These are phyloP conservation scores for Cordyceps cicadae DNA, from an alignment of 2,329 filamentous ascomycete genomes.

Conservation along the genomic window DNA sequence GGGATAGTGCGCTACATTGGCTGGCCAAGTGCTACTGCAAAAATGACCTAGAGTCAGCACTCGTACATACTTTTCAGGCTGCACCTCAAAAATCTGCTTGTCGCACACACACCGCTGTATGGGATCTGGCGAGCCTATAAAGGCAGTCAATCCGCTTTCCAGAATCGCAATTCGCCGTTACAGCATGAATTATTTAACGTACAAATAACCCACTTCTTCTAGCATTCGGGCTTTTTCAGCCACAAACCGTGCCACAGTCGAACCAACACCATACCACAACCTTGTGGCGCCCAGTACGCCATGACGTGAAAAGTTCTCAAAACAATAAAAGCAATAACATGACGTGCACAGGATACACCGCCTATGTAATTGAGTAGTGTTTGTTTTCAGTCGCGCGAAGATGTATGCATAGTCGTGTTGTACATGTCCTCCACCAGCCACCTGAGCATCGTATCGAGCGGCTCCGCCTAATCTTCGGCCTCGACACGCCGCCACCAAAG, in stretches of 20 bases:
- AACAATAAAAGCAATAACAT: neutral
- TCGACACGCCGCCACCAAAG: conserved; percentile 11
- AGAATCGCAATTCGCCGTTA: too few relatives aligned
- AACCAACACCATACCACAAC: neutral
- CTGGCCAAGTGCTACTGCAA: too few relatives aligned
- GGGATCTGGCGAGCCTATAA: too few relatives aligned
- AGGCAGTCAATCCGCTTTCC: too few relatives aligned
- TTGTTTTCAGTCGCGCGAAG: neutral
- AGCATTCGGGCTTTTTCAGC: neutral
- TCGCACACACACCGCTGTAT: neutral
- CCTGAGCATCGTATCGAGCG: neutral
- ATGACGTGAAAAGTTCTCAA: neutral
- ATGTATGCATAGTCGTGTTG: neutral
- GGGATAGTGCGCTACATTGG: too few relatives aligned
- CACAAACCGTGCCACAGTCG: neutral
- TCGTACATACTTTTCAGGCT: too few relatives aligned
- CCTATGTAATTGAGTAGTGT: neutral
- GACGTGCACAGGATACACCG: neutral
- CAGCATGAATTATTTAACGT: too few relatives aligned
- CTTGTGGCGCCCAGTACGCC: neutral
- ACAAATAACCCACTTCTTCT: neutral
- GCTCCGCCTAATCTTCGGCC: conserved; percentile 16
- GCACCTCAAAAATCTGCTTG: too few relatives aligned
- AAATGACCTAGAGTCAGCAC: too few relatives aligned
- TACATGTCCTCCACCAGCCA: neutral